Evolutionary conservation across 805 yeast genomes (phyloP).

Genomic region (Clavispora carvajalis): DNA sequence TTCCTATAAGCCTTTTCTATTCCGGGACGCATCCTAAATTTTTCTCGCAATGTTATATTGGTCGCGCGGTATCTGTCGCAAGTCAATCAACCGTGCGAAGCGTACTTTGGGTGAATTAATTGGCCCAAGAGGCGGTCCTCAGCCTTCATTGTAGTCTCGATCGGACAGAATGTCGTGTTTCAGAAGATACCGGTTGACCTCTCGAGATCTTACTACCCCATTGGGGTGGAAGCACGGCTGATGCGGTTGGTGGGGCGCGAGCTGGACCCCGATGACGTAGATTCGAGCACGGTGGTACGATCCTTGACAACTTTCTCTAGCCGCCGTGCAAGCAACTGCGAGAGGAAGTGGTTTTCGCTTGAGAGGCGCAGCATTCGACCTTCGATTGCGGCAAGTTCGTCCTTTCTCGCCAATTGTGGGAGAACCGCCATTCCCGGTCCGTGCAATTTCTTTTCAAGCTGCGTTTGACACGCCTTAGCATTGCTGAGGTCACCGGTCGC

Average conservation of each 20-base stretch:
- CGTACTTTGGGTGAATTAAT: too few species aligned
- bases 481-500: constrained; percentile 18
- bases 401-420: constrained; percentile 31
- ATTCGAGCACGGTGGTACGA: constrained; percentile 26
- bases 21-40: too few species aligned
- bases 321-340: constrained; percentile 23
- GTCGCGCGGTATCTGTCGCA: too few species aligned
- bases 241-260: constrained; percentile 31
- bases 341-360: constrained; percentile 26
- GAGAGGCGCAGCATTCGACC: constrained; percentile 20
- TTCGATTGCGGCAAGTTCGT: constrained; percentile 27
- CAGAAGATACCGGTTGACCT: too few species aligned
- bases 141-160: too few species aligned
- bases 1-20: too few species aligned
- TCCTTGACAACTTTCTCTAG: constrained; percentile 33
- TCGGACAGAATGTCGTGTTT: too few species aligned
- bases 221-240: constrained; percentile 38
- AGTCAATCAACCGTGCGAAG: too few species aligned
- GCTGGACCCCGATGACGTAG: constrained; percentile 22
- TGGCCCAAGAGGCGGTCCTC: too few species aligned
- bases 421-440: constrained; percentile 33
- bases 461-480: constrained; percentile 16
- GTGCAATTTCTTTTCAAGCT: constrained; percentile 18
- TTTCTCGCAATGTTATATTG: too few species aligned
- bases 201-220: too few species aligned